Evolutionary conservation across 352 stramenopile genomes (phyloP), one percentile per base, ranked within the genome.

Genomic region (Globisporangium paddicum): DNA sequence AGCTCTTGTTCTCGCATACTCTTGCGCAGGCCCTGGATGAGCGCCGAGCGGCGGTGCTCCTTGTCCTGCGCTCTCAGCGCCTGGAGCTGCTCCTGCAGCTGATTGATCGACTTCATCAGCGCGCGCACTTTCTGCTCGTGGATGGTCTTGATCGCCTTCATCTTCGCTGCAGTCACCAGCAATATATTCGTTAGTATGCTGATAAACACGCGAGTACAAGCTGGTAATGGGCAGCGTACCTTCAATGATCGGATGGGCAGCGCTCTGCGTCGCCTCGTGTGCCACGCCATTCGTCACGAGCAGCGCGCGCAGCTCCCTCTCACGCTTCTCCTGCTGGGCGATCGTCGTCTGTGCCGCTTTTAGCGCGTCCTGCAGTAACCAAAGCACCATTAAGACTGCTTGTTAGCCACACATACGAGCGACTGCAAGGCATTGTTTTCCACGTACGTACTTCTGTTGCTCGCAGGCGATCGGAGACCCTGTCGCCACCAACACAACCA

Each of bases 41-140:
- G 67, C 7, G 82, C 85, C 4, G 86, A 95, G 2, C 87, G 75
- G 9, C 88, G 78, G 56, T 95, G 87, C 51, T 96, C 88, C 40
- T 93, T 95, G 54, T 90, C 83, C 55, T 96, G 84, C 10, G 82
- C 60, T 62, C 87, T 93, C 9, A 94, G 66, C 2, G 62, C 54
- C 58, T 83, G 69, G 19, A 96, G 53, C 57, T 95, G 80, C 18
- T 89, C 75, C 47, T 93, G 86, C 8, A 96, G 69, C 55, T 93
- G 72, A 49, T 81, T 77, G 55, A 97, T 93, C 42, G 79, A 93
- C 50, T 83, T 84, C 87, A 96, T 93, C 18, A 96, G 58, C 28
- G 73, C 72, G n/a, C 81, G 77, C n/a, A 92, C 82, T 67, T 90
- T 90, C 52, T 79, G 73, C 40, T 87, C 75, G 38, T 93, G 79